Evolutionary conservation across 768 basidiomycete species (phyloP), one percentile per base, ranked within the genome.

Genomic region (Coprinopsis sp.): DNA sequence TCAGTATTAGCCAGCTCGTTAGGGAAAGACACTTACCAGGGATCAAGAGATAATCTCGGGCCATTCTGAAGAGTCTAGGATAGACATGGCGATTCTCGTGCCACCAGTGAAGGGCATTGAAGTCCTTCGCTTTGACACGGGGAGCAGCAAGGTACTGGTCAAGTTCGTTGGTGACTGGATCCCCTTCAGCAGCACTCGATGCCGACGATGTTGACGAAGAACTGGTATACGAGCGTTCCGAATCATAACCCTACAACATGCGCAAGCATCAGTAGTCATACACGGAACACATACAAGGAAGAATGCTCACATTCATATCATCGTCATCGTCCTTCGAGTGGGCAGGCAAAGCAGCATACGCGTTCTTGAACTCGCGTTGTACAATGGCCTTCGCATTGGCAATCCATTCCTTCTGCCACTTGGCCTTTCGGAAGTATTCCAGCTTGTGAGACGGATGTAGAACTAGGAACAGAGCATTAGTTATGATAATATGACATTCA

Each of bases 361-460:
- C 13, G 1, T 6, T 0, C 37, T 42, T 41, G 13, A 46, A 19
- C 33, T 50, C 37, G 0, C 3, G 27, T 13, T 18, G 23, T 7
- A 51, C 33, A n/a, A 51, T 39, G 1, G 23, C 7, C 4, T 21
- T 12, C 2, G 51, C 51, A 2, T 18, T 31, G 2, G 30, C 6
- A n/a, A 50, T 30, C 54, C 51, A 53, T 3, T 34, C 30, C 1
- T 33, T 37, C 6, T 36, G 24, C 54, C 54, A 55, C 1, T 28
- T 27, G 6, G 42, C 48, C 1, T 24, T 33, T 29, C 37, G 42
- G 51, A 55, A 55, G 28, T 55, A 55, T 12, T 21, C 12, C 7
- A 48, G 37, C 14, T 55, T 52, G 34, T 46, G 24, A 7, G 31
- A 6, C 8, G 51, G 51, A 19, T 52, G 45, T 13, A 52, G 46